Evolutionary conservation across 2,329 filamentous ascomycete species (phyloP), one percentile per base, ranked within the genome.

Genomic region (Penicillium sp.): DNA sequence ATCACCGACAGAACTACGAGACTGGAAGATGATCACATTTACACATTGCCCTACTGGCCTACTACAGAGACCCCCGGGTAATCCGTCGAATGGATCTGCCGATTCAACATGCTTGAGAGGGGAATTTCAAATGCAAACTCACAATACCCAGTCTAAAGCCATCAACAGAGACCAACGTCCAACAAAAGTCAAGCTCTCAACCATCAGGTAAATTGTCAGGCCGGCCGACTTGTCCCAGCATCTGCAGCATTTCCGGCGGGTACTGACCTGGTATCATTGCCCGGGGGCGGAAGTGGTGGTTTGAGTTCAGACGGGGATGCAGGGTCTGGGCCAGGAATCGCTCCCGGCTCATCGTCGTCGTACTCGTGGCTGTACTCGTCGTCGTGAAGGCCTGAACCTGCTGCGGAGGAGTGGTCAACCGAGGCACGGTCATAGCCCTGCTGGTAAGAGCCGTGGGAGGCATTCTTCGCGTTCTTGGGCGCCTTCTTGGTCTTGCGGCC

Each of bases 401-500:
- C 62, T 28, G 63, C 53, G 12, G 67, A 61, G 35, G 68, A 67
- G 46, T 75, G 71, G 50, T 75, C 69, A 25, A 65, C 64, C 23
- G 66, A 65, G 45, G 67, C 67, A 47, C 66, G 68, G 51, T 74
- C 73, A 52, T 72, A 71, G 41, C 66, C 65, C 24, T 71, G 70
- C 47, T 72, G 70, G 54, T 72, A 68, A 23, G 56, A 49, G 39
- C 60, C 62, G 32, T 69, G 64, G 45, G 66, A 59, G 15, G 63
- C 57, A 52, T 69, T 67, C 66, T 83, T 84, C 1, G 76, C 70
- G 49, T 80, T 78, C 69, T 93, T 95, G 59, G 76, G 81, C 24
- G 80, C 79, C 74, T 95, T 96, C 76, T 88, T 95, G 44, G 84
- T 86, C 73, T 95, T 96, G 28, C 90, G 81, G 45, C 87, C 87